Evolutionary conservation across 2,329 filamentous ascomycete species (phyloP).

Genomic region (Paradendryphiella salina): DNA sequence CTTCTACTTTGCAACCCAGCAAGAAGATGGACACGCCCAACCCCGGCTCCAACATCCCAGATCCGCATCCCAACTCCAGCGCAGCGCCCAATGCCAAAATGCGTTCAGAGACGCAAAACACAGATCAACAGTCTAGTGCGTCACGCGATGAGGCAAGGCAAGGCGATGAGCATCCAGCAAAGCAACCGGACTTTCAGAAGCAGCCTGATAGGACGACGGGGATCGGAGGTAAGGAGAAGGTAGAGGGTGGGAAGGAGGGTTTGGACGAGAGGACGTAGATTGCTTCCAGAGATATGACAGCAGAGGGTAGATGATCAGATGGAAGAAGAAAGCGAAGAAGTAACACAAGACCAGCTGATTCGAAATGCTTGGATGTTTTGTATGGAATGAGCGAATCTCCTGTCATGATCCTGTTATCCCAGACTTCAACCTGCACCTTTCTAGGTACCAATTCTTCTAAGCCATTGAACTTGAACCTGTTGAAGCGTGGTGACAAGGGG

Average conservation of each 20-base stretch:
- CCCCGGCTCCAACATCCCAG: conserved; percentile 26
- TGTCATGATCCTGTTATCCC: conserved; percentile 7
- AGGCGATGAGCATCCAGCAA: conserved; percentile 45
- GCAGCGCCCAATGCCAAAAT: conserved; percentile 28
- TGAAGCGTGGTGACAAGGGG: conserved; percentile 21
- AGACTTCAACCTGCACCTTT: conserved; percentile 33
- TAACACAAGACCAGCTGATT: no score
- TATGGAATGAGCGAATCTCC: no score
- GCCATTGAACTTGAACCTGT: conserved; percentile 28
- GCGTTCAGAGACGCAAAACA: conserved; percentile 32
- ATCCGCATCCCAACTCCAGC: conserved; percentile 24
- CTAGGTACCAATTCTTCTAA: conserved; percentile 13
- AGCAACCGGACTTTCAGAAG: conserved; percentile 44
- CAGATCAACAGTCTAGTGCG: conserved; percentile 38
- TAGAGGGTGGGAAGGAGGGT: conserved; percentile 44
- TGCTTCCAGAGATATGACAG: background rate
- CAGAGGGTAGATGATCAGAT: background rate
- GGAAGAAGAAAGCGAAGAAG: background rate
- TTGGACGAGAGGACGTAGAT: conserved; percentile 22
- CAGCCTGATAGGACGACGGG: conserved; percentile 40
- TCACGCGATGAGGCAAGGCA: conserved; percentile 32
- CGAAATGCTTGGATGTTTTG: no score
- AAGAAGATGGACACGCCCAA: conserved; percentile 21
- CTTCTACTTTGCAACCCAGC: conserved; percentile 13
- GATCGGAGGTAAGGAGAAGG: conserved; percentile 33